Conservation (phyloP, 2,329 filamentous ascomycete species). For the Zasmidium citrigriseum region DNA sequence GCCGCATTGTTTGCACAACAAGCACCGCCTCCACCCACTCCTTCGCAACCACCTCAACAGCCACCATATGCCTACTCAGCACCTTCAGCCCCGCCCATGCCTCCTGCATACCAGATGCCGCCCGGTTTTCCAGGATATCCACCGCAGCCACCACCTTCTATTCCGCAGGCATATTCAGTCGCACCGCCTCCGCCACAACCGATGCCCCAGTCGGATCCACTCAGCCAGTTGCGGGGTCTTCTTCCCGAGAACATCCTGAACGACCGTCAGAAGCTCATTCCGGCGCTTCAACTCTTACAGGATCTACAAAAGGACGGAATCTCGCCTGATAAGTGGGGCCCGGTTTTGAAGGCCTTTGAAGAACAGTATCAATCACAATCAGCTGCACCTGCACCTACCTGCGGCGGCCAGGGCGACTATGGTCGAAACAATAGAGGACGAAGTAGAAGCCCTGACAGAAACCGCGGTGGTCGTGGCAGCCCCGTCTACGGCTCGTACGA, state of each 20-base stretch:
- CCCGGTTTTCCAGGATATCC: slow-evolving; percentile 27
- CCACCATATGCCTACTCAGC: slow-evolving; percentile 17
- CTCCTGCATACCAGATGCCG: slow-evolving; percentile 17
- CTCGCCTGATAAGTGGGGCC: slow-evolving; percentile 72
- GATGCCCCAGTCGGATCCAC: slow-evolving; percentile 25
- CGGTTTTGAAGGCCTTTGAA: slow-evolving; percentile 54
- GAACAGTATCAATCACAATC: slow-evolving; percentile 29
- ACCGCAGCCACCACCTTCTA: slow-evolving; percentile 36
- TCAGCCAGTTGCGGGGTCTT: slow-evolving; percentile 32
- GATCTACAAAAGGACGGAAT: slow-evolving; percentile 74
- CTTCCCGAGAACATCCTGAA: slow-evolving; percentile 40
- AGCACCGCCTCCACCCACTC: slow-evolving; percentile 13
- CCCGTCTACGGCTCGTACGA: slow-evolving; percentile 74
- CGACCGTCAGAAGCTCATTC: slow-evolving; percentile 56
- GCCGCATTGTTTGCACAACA: slow-evolving; percentile 29
- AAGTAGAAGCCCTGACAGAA: slow-evolving; percentile 68
- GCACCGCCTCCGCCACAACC: slow-evolving; percentile 56
- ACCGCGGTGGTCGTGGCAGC: slow-evolving; percentile 60
- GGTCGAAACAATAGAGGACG: slow-evolving; percentile 68
- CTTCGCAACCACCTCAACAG: slow-evolving; percentile 13
- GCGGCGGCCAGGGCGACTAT: slow-evolving; percentile 24
- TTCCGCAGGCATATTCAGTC: slow-evolving; percentile 38
- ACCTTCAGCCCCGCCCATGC: slow-evolving; percentile 14
- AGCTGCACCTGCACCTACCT: slow-evolving; percentile 10
- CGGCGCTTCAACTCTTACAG: slow-evolving; percentile 74